Evolutionary conservation across 352 stramenopile genomes (phyloP), one percentile per base, ranked within the genome.

Genomic region (Phytophthora boehmeriae): DNA sequence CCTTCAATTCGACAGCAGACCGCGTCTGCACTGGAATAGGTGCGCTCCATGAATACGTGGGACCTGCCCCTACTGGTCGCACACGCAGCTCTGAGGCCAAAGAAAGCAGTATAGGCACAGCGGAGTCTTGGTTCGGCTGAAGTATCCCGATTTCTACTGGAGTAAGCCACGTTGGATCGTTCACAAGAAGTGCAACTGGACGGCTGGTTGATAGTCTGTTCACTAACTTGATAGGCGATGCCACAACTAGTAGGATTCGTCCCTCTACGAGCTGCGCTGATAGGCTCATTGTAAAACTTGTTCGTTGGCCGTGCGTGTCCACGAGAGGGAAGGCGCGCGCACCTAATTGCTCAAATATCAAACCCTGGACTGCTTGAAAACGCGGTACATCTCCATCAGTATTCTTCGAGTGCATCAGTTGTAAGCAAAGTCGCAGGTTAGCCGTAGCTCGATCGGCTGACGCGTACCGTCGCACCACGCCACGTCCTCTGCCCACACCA

Each of bases 321-420:
- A 92, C 55, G 4, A 94, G 65, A 45, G 79, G 67, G 54, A 90
- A 88, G 11, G 78, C 82, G 38, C 83, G 83, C 23, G 75, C 78
- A 0, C 84, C 84, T 1, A 95, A 43, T 38, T 92, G 80, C 56
- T 95, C 84, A 49, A 92, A 89, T 56, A 91, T 86, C 20, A 95
- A 87, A n/a, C 78, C 83, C 67, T 86, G 69, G n/a, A 95, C 71
- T 6, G 86, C 78, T 57, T 88, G 77, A 46, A 90, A 93, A 23
- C 68, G 54, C 6, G 64, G 54, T 30, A 20, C 22, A 36, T 22
- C 38, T 1, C 53, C 51, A 6, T 23, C 27, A 10, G 59, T 43
- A 38, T 17, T 55, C 22, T 75, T 71, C 2, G 76, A 57, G 34
- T 88, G 75, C 30, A 75, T 66, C 20, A 95, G 61, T 41, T 90